Conservation (phyloP, 805 yeast genomes). For the Wickerhamomyces queroliae region DNA sequence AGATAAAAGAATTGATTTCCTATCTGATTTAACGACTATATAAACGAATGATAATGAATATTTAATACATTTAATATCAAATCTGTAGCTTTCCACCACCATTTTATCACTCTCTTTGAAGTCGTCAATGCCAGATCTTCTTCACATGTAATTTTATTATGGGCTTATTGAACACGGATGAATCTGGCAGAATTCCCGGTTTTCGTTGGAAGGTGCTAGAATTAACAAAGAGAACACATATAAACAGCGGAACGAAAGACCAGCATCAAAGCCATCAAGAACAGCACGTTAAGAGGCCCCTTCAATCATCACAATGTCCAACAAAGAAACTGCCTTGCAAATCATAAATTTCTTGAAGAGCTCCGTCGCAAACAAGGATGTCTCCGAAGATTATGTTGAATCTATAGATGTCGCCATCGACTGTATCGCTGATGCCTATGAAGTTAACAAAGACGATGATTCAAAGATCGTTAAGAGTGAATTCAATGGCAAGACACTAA, state of each 20-base stretch:
- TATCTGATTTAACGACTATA: no score
- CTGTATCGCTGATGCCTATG: constrained; percentile 85
- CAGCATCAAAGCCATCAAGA: no score
- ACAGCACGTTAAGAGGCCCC: no score
- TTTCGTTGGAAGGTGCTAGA: constrained; percentile 37
- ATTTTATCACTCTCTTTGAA: no score
- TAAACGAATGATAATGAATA: no score
- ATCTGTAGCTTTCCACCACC: no score
- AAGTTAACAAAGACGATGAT: constrained; percentile 49
- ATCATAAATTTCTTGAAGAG: constrained; percentile 66
- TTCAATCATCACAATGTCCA: constrained; percentile 27
- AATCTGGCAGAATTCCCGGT: constrained; percentile 6
- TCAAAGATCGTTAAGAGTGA: constrained; percentile 24
- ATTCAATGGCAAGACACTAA: constrained; percentile 43
- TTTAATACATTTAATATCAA: no score
- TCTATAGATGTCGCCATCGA: constrained; percentile 92
- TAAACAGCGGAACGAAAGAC: no score
- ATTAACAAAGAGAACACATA: constrained; percentile 13
- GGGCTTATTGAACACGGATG: no score
- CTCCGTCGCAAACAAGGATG: constrained; percentile 52
- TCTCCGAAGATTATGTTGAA: constrained; percentile 76
- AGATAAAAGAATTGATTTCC: no score
- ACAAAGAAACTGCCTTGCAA: constrained; percentile 64
- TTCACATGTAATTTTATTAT: no score
- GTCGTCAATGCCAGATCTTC: no score